Evolutionary conservation across 805 yeast genomes (phyloP).

Genomic region (Metschnikowia matae): DNA sequence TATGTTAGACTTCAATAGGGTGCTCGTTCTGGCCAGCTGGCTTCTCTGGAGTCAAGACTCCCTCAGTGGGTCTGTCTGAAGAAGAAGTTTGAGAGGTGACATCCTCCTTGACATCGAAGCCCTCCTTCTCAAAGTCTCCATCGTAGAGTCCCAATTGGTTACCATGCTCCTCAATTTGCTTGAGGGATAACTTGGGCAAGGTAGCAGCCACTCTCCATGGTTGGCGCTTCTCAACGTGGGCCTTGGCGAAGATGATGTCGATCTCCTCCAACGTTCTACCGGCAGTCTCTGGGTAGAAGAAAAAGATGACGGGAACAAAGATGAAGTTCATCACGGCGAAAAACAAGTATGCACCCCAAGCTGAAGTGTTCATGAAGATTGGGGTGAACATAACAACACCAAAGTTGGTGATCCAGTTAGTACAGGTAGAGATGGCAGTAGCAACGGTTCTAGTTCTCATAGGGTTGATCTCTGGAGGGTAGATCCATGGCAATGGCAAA

Average conservation of each 20-base stretch:
- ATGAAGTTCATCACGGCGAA: slow-evolving; percentile 37
- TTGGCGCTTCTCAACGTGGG: slow-evolving; percentile 51
- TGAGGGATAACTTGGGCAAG: slow-evolving; percentile 54
- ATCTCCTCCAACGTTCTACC: slow-evolving; percentile 45
- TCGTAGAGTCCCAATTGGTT: slow-evolving; percentile 53
- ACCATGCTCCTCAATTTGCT: slow-evolving; percentile 60
- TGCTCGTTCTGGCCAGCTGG: slow-evolving; percentile 1
- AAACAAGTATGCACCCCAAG: slow-evolving; percentile 42
- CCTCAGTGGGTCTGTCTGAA: slow-evolving; percentile 11
- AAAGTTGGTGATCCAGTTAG: slow-evolving; percentile 43
- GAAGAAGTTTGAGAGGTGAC: slow-evolving; percentile 20
- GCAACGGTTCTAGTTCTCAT: slow-evolving; percentile 45
- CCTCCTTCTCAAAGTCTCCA: slow-evolving; percentile 38
- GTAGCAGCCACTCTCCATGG: slow-evolving; percentile 62
- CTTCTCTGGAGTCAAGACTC: slow-evolving; percentile 9
- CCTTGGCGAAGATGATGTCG: slow-evolving; percentile 60
- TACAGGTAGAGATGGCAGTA: slow-evolving; percentile 41
- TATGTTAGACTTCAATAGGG: slow-evolving; percentile 1
- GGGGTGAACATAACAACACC: slow-evolving; percentile 47
- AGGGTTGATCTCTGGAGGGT: slow-evolving; percentile 46
- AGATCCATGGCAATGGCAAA: slow-evolving; percentile 45
- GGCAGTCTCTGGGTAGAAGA: slow-evolving; percentile 45
- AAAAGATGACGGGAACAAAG: slow-evolving; percentile 54
- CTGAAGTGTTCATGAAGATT: slow-evolving; percentile 33
- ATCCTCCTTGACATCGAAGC: slow-evolving; percentile 30